Evolutionary conservation across 2,329 filamentous ascomycete species (phyloP).

Genomic region (Pseudophaeomoniella oleicola): DNA sequence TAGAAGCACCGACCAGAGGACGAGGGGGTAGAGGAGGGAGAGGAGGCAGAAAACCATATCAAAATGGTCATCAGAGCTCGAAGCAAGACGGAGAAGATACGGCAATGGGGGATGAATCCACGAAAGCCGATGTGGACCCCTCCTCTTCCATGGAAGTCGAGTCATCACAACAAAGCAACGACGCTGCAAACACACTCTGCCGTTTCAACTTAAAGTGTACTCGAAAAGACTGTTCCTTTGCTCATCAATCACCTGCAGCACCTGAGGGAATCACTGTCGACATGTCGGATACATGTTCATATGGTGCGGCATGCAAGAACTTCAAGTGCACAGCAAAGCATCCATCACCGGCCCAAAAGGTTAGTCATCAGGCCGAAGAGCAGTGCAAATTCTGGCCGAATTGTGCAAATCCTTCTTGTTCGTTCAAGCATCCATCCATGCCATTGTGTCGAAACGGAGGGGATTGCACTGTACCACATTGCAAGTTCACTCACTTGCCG

Average conservation of each 20-base stretch:
- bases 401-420: slow-evolving; percentile 74
- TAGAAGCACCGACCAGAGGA: slow-evolving; percentile 25
- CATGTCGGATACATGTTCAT: slow-evolving; percentile 64
- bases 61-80: slow-evolving; percentile 2
- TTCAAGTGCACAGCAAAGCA: slow-evolving; percentile 83
- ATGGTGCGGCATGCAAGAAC: slow-evolving; percentile 89
- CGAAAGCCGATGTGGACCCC: slow-evolving; percentile 24
- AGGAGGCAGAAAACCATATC: slow-evolving; percentile 2
- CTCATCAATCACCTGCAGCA: slow-evolving; percentile 85
- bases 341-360: slow-evolving; percentile 72
- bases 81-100: slow-evolving; percentile 6
- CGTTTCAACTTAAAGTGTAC: slow-evolving; percentile 81
- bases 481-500: slow-evolving; percentile 79
- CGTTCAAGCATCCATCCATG: slow-evolving; percentile 78
- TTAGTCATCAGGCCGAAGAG: slow-evolving; percentile 65
- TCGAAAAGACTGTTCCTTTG: slow-evolving; percentile 80
- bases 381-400: slow-evolving; percentile 87
- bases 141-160: slow-evolving; percentile 17
- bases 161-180: slow-evolving; percentile 13
- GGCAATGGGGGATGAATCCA: slow-evolving; percentile 10
- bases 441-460: slow-evolving; percentile 82
- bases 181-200: slow-evolving; percentile 56
- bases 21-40: slow-evolving; percentile 8
- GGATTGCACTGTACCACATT: slow-evolving; percentile 66
- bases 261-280: slow-evolving; percentile 65